These are phyloP conservation scores for Fusarium udum DNA, from an alignment of 2,329 filamentous ascomycete genomes.

Conservation along the genomic window DNA sequence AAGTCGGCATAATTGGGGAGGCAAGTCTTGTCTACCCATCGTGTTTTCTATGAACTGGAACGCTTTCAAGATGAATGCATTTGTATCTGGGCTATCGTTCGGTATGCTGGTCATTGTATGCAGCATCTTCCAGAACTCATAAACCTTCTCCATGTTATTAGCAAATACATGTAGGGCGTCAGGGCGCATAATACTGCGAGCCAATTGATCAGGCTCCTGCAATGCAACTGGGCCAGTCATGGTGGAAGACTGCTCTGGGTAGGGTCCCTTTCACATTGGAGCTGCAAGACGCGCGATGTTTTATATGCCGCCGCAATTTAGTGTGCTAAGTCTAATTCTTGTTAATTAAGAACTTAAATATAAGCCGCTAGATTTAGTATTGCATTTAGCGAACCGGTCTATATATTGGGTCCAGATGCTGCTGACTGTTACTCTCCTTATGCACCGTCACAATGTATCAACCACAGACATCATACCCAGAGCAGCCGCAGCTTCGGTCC, in stretches of 20 bases:
- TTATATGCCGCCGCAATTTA: background rate
- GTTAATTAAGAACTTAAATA: background rate
- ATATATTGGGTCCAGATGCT: background rate
- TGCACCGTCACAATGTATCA: background rate
- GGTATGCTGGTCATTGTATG: background rate
- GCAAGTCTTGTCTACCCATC: background rate
- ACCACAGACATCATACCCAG: background rate
- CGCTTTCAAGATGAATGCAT: background rate
- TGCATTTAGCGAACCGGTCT: too few species aligned
- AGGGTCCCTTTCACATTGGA: background rate
- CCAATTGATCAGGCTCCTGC: background rate
- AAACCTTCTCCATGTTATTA: background rate
- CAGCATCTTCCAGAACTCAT: background rate
- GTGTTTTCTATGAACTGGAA: background rate
- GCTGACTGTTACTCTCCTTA: background rate
- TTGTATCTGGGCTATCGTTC: background rate
- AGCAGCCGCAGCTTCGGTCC: background rate
- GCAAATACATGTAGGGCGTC: background rate
- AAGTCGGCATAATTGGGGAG: background rate
- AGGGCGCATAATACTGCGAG: background rate
- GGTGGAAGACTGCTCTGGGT: background rate
- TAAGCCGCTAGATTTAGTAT: background rate
- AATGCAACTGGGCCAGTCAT: background rate
- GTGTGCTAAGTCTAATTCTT: background rate
- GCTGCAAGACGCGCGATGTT: background rate